Percentiles rank a stretch among this genome's conserved stretches.
Conservation (phyloP, 1,284 basidiomycete species). For the Pisolithus thermaeus region DNA sequence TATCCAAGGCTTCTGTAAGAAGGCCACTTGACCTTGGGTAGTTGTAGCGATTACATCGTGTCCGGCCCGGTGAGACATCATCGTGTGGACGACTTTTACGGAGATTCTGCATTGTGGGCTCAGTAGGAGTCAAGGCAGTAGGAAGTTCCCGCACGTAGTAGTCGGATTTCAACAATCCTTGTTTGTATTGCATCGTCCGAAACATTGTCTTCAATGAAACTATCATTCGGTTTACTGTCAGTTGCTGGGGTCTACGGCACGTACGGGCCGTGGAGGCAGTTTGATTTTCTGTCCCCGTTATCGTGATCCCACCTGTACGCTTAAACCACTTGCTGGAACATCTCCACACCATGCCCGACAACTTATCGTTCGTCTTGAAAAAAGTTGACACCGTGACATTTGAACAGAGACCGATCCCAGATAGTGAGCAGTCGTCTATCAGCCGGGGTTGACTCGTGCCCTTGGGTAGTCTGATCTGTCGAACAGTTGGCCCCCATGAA, state of each 20-base stretch:
- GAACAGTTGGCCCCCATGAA: slow-evolving; percentile 64
- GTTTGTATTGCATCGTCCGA: slow-evolving; percentile 25
- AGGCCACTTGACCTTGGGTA: slow-evolving; percentile 37
- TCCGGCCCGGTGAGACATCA: slow-evolving; percentile 13
- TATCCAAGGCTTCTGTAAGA: slow-evolving; percentile 28
- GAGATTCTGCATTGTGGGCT: slow-evolving; percentile 25
- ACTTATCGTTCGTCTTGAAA: slow-evolving; percentile 76
- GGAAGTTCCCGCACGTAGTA: slow-evolving; percentile 38
- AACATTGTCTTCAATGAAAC: slow-evolving; percentile 7
- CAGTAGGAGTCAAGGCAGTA: slow-evolving; percentile 35
- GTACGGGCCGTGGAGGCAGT: background rate
- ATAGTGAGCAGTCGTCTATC: slow-evolving; percentile 39
- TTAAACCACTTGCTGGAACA: background rate
- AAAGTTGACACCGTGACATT: slow-evolving; percentile 68
- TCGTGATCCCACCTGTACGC: too few relatives aligned
- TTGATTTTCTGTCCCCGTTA: background rate
- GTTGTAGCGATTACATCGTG: slow-evolving; percentile 39
- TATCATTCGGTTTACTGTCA: background rate
- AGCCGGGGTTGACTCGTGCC: background rate
- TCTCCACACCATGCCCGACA: slow-evolving; percentile 52
- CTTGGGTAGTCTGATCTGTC: slow-evolving; percentile 3
- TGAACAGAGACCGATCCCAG: slow-evolving; percentile 76
- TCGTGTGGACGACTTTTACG: slow-evolving; percentile 14
- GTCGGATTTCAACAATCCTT: slow-evolving; percentile 62
- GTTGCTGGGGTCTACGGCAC: background rate